Conservation (phyloP, 2,329 filamentous ascomycete species). For the Alternaria solani region DNA sequence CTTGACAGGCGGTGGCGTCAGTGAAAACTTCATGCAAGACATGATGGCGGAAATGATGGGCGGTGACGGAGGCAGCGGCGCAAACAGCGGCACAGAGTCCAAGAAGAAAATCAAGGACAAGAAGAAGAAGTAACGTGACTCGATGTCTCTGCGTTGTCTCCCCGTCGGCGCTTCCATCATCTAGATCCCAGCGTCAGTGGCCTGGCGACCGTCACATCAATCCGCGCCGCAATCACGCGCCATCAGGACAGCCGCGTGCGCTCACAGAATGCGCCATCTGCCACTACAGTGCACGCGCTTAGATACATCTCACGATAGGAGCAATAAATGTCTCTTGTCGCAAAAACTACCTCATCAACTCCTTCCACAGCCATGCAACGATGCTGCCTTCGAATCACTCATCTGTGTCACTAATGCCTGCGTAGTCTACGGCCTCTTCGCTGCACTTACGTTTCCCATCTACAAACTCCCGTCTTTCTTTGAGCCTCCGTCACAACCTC, state of each 20-base stretch:
- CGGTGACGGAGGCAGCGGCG: constrained; percentile 34
- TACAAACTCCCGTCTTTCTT: background rate
- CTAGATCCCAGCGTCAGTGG: background rate
- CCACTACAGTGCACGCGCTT: constrained; percentile 4
- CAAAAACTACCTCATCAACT: background rate
- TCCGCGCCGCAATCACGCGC: constrained; percentile 4
- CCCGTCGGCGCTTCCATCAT: background rate
- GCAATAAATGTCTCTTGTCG: background rate
- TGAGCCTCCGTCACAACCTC: background rate
- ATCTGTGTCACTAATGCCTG: background rate
- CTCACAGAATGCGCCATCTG: background rate
- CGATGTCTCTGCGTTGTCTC: background rate
- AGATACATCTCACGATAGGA: background rate
- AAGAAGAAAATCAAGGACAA: constrained; percentile 50
- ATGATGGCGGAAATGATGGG: constrained; percentile 93
- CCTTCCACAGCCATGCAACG: constrained; percentile 1
- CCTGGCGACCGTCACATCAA: background rate
- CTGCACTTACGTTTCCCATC: background rate
- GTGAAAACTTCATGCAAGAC: constrained; percentile 92
- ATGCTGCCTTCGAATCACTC: background rate
- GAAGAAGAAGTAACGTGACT: constrained; percentile 46
- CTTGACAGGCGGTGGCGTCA: constrained; percentile 90
- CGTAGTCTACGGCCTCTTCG: background rate
- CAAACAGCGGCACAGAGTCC: constrained; percentile 33
- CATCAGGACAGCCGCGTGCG: background rate